A percentile compares a stretch with the other conserved stretches of the same genome.
Evolutionary conservation across 179 eudicot species (phyloP).

Genomic region (Silene coronaria): DNA sequence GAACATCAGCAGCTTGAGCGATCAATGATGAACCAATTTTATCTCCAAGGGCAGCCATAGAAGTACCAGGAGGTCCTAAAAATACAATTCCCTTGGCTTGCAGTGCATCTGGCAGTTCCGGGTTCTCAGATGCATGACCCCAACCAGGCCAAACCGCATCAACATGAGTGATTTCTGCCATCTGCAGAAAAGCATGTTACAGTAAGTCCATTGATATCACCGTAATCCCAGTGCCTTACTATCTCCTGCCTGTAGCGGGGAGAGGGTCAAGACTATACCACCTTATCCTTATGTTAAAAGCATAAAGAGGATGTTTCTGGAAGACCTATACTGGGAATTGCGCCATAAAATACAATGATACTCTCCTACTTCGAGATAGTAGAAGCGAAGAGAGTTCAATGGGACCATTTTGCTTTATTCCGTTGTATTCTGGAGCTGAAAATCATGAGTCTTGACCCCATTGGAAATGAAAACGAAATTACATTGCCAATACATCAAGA

Average conservation of each 20-base stretch:
- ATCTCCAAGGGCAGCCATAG: conserved; percentile 98
- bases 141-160: conserved; percentile 99
- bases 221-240: neutral
- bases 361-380: too few relatives aligned
- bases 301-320: too few relatives aligned
- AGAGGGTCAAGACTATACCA: neutral
- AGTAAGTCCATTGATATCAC: neutral
- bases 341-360: too few relatives aligned
- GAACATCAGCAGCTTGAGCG: conserved; percentile 98
- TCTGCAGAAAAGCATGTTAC: conserved; percentile 34
- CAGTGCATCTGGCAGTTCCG: conserved; percentile 94
- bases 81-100: conserved; percentile 78
- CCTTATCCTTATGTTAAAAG: too few relatives aligned
- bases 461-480: too few relatives aligned
- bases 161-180: conserved; percentile 93
- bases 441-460: too few relatives aligned
- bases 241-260: neutral
- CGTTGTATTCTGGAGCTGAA: too few relatives aligned
- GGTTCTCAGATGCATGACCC: conserved; percentile 99
- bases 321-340: too few relatives aligned
- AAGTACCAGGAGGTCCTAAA: conserved; percentile 85
- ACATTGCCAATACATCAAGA: conserved; percentile 14
- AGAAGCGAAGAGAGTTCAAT: too few relatives aligned
- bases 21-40: conserved; percentile 96
- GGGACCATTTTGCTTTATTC: too few relatives aligned